Percentiles rank a stretch among this genome's conserved stretches.
Evolutionary conservation across 306 rosid species (phyloP).

Genomic region (Medicago lupulina): DNA sequence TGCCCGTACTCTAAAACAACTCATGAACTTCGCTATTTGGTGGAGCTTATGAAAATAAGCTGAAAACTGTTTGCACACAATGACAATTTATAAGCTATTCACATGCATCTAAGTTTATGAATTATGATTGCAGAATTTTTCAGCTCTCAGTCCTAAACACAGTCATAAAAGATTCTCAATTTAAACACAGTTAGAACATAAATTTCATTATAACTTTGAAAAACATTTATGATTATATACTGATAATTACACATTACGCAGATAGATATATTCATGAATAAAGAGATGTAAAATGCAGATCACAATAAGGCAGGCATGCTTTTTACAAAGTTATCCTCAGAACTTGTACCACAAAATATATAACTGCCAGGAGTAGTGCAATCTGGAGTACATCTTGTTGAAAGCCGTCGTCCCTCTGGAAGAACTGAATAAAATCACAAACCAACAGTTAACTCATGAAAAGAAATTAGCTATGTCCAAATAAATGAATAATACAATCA

Average conservation of each 20-base stretch:
- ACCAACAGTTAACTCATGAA: conserved; percentile 22
- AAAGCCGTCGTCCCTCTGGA: conserved; percentile 77
- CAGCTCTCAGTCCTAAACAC: no score
- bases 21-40: not conserved
- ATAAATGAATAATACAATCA: not conserved
- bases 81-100: not conserved
- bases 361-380: conserved; percentile 69
- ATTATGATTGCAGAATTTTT: no score
- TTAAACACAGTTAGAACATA: conserved; percentile 1
- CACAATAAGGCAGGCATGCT: conserved; percentile 6
- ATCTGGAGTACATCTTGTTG: conserved; percentile 88
- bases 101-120: no score
- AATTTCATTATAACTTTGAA: conserved; percentile 30
- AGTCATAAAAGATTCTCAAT: not conserved
- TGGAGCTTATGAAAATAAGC: not conserved
- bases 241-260: conserved; percentile 22
- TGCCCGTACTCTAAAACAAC: not conserved
- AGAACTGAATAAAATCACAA: conserved; percentile 67
- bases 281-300: conserved; percentile 29
- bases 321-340: conserved; percentile 70
- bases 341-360: conserved; percentile 82
- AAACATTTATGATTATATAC: conserved; percentile 37
- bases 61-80: not conserved
- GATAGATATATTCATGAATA: conserved; percentile 28
- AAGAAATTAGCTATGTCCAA: not conserved